These are phyloP conservation scores for Tuber indicum DNA, from an alignment of 495 filamentous ascomycete species.

Conservation along the genomic window DNA sequence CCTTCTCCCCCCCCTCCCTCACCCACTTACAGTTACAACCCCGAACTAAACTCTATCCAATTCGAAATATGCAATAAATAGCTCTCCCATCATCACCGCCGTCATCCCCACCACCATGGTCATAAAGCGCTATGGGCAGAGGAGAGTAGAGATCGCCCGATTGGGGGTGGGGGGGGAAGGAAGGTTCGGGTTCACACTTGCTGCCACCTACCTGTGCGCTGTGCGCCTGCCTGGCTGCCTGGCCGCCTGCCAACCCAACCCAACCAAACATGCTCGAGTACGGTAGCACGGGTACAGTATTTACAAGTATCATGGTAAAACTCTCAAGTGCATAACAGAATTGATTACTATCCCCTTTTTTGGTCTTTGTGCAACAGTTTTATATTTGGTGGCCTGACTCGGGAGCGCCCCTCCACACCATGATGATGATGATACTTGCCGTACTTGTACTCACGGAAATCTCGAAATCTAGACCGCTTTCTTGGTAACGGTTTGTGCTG, in stretches of 20 bases:
- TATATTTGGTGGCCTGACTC: too few species aligned
- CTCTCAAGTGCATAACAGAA: not conserved
- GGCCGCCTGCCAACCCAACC: not conserved
- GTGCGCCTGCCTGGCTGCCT: too few species aligned
- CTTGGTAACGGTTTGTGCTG: too few species aligned
- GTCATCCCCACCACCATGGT: not conserved
- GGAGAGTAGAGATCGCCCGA: not conserved
- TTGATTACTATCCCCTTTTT: not conserved
- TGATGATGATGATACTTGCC: too few species aligned
- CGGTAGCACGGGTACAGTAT: too few species aligned
- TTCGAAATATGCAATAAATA: not conserved
- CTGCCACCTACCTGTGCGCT: too few species aligned
- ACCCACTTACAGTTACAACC: not conserved
- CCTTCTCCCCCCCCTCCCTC: not conserved
- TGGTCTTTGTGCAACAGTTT: too few species aligned
- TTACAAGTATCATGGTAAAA: not conserved
- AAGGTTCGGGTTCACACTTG: too few species aligned
- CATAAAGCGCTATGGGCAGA: not conserved
- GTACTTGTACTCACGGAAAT: too few species aligned
- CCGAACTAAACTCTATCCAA: not conserved
- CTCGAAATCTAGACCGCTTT: too few species aligned
- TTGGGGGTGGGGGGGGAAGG: not conserved
- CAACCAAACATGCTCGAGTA: not conserved
- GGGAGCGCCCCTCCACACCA: too few species aligned
- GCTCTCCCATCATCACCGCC: not conserved